These are phyloP conservation scores for Gossypium gossypioides DNA, from an alignment of 441 rosid species.

Conservation along the genomic window DNA sequence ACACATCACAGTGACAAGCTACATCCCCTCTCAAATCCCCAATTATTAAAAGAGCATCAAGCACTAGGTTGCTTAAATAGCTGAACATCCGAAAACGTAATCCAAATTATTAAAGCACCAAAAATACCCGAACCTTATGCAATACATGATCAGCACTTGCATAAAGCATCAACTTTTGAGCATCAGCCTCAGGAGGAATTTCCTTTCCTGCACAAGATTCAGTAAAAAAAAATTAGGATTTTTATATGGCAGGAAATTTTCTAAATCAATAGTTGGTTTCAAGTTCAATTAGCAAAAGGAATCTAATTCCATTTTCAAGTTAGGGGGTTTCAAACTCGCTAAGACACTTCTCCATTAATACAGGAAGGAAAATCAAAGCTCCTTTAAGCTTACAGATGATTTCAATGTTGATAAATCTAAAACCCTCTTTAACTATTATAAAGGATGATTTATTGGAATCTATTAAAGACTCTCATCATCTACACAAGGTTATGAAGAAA, in stretches of 20 bases:
- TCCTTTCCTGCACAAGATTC: slow-evolving; percentile 51
- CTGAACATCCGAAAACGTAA: neutral
- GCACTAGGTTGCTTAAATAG: neutral
- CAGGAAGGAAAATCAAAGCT: neutral
- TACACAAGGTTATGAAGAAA: neutral
- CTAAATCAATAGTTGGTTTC: neutral
- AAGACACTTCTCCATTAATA: slow-evolving; percentile 9
- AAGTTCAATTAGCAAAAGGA: slow-evolving; percentile 1
- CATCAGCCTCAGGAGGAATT: slow-evolving; percentile 53
- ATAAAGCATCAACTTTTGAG: slow-evolving; percentile 38
- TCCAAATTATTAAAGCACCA: neutral
- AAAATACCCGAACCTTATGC: slow-evolving; percentile 56
- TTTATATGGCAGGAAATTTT: slow-evolving; percentile 5
- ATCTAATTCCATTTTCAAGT: slow-evolving; percentile 10
- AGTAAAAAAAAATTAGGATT: neutral
- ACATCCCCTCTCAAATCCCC: neutral
- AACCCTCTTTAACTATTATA: neutral
- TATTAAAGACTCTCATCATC: neutral
- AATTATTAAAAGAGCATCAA: neutral
- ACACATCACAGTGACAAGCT: neutral
- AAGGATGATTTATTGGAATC: neutral
- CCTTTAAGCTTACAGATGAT: neutral
- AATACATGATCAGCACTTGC: slow-evolving; percentile 70
- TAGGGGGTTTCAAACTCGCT: neutral
- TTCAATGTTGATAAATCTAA: neutral